Evolutionary conservation across 2,329 filamentous ascomycete genomes (phyloP).

Genomic region (Colletotrichum sp.): DNA sequence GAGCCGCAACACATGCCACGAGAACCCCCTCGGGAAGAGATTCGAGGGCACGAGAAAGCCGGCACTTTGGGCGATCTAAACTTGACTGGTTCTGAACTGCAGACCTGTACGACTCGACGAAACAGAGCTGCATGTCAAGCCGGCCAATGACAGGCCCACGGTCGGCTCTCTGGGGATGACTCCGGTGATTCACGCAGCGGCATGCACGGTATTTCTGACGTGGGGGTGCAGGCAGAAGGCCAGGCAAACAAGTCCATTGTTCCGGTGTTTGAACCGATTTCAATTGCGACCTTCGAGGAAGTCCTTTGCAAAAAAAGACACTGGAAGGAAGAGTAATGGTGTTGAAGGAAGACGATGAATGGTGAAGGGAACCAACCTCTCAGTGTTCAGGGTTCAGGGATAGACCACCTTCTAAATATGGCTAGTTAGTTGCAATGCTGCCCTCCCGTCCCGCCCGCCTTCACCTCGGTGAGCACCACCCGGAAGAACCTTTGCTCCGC

Average conservation of each 20-base stretch:
- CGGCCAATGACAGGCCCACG: not conserved
- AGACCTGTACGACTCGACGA: not conserved
- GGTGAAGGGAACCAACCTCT: not conserved
- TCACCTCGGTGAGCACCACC: not conserved
- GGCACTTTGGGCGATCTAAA: not conserved
- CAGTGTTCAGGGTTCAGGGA: not conserved
- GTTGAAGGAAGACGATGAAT: not conserved
- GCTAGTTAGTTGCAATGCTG: not conserved
- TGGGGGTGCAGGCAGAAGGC: not conserved
- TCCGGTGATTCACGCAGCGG: not conserved
- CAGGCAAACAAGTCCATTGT: not conserved
- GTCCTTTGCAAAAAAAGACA: not conserved
- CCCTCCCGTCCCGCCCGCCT: not conserved
- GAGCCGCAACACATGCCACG: not conserved
- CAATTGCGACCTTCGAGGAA: not conserved
- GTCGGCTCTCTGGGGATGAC: not conserved
- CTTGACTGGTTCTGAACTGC: not conserved
- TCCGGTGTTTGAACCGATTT: not conserved
- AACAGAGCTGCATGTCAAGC: not conserved
- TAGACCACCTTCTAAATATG: not conserved
- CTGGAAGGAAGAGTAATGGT: not conserved
- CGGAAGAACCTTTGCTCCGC: constrained; percentile 7
- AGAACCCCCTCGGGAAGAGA: not conserved
- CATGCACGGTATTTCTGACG: not conserved
- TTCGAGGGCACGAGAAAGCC: not conserved